A percentile compares a stretch with the other conserved stretches of the same genome.
Conservation (phyloP, 305 asterid species). For the Fraxinus angustifolia region DNA sequence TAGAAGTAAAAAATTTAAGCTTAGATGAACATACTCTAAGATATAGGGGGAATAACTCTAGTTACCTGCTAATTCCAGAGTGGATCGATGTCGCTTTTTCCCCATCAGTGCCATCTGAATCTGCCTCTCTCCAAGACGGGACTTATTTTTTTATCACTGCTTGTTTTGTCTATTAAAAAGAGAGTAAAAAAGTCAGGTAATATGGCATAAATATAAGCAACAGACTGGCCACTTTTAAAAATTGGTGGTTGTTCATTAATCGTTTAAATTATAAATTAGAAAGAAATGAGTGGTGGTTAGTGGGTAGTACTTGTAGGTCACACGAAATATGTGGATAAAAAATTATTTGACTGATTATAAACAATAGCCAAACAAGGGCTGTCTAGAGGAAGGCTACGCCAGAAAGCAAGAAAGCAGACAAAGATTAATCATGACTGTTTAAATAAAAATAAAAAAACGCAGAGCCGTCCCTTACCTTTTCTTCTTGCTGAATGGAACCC, state of each 20-base stretch:
- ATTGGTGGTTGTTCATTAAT: background rate
- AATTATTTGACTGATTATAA: background rate
- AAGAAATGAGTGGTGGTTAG: background rate
- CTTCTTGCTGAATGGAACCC: constrained; percentile 53
- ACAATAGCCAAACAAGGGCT: background rate
- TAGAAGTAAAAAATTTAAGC: constrained; percentile 5
- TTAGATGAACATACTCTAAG: constrained; percentile 6
- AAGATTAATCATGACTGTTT: background rate
- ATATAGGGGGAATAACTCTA: constrained; percentile 1
- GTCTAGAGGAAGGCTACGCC: constrained; percentile 8
- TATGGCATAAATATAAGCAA: background rate
- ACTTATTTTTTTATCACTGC: constrained; percentile 33
- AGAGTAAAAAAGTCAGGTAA: constrained; percentile 14
- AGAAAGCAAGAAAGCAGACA: background rate
- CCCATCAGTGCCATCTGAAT: constrained; percentile 25
- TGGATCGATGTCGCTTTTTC: constrained; percentile 23
- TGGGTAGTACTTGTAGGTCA: background rate
- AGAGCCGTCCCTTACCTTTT: constrained; percentile 45
- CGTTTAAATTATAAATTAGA: background rate
- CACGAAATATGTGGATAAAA: background rate
- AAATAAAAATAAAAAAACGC: background rate
- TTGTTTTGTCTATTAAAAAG: constrained; percentile 37
- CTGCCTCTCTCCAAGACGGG: constrained; percentile 34
- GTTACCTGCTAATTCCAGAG: constrained; percentile 42
- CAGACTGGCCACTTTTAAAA: background rate